phyloP scores from a whole-genome alignment of 2,329 filamentous ascomycete species.

The Zarea fungicola region DNA sequence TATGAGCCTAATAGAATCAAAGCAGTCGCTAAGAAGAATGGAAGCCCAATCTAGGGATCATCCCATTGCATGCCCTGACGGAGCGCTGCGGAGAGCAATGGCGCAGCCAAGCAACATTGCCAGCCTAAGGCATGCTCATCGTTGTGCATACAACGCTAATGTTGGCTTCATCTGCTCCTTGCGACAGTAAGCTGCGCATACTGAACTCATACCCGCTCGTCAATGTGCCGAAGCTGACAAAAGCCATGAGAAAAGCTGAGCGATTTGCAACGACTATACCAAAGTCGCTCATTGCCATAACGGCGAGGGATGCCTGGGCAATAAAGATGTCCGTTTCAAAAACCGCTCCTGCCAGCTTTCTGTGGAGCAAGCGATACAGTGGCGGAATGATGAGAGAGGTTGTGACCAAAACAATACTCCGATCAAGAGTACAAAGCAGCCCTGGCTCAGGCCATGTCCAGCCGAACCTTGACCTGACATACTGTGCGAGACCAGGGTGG shows the following conservation, averaged over 20 bases:
- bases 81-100: not conserved
- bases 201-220: not conserved
- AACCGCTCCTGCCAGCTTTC: not conserved
- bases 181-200: slow-evolving; percentile 7
- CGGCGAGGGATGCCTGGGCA: not conserved
- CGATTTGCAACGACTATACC: not conserved
- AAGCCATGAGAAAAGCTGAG: not conserved
- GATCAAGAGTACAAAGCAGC: not conserved
- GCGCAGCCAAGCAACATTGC: not conserved
- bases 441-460: slow-evolving; percentile 7
- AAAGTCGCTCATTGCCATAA: not conserved
- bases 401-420: not conserved
- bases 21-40: not conserved
- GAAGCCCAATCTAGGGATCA: not conserved
- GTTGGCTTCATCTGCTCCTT: not conserved
- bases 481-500: not conserved
- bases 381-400: not conserved
- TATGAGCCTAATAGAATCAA: too few relatives aligned
- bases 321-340: slow-evolving; percentile 1
- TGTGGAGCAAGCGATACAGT: not conserved
- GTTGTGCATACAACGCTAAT: slow-evolving; percentile 1
- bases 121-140: slow-evolving; percentile 2
- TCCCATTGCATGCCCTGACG: not conserved
- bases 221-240: not conserved
- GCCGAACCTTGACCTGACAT: not conserved